Conservation (phyloP, 305 asterid genomes). For the Euphrasia arctica region DNA sequence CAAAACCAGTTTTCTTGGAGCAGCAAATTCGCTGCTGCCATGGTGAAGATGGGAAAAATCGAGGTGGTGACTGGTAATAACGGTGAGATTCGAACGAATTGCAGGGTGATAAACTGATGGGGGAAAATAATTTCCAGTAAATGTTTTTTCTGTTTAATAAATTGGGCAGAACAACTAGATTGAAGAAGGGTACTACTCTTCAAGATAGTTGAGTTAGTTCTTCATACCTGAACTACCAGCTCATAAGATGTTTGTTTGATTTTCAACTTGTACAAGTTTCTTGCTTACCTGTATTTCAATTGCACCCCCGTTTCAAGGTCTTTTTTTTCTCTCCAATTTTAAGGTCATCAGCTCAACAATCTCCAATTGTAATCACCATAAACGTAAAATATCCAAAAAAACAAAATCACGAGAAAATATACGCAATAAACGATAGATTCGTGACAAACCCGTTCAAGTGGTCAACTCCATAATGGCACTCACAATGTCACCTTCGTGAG, state of each 20-base stretch:
- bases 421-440: conserved; percentile 7
- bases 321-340: too few relatives aligned
- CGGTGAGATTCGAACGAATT: conserved; percentile 62
- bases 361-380: conserved; percentile 10
- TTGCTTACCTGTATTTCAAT: too few relatives aligned
- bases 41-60: conserved; percentile 72
- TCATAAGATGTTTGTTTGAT: too few relatives aligned
- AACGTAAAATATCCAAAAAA: conserved; percentile 25
- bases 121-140: background rate
- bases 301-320: too few relatives aligned
- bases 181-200: too few relatives aligned
- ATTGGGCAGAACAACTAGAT: too few relatives aligned
- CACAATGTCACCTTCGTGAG: conserved; percentile 80
- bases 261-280: too few relatives aligned
- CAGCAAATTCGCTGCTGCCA: conserved; percentile 57
- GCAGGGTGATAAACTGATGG: conserved; percentile 52
- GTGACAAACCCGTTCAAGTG: conserved; percentile 29
- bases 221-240: too few relatives aligned
- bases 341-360: conserved; percentile 20
- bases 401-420: background rate
- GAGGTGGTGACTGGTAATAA: conserved; percentile 47
- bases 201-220: too few relatives aligned
- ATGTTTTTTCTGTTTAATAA: too few relatives aligned
- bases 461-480: conserved; percentile 95
- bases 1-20: conserved; percentile 39